Evolutionary conservation across 768 basidiomycete species (phyloP), one percentile per base, ranked within the genome.

Genomic region (Lyophyllum semitale): DNA sequence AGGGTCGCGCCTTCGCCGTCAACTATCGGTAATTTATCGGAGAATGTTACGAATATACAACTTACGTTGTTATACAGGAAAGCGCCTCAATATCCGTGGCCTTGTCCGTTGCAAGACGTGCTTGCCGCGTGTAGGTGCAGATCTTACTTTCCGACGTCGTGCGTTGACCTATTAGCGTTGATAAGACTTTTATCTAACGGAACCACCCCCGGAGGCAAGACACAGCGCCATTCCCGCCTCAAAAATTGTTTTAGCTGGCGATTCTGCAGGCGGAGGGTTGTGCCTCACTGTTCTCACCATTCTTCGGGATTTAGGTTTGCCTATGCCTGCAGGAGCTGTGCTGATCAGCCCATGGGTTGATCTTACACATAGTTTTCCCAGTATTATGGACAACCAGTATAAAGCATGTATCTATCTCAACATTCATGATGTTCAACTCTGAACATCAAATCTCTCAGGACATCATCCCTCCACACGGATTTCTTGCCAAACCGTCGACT

Each of bases 71-170:
- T 63, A 3, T 20, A 44, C 30, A 84, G 89, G 41, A 85, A 90
- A 65, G 88, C 90, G 0, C 91, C 91, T 1, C 91, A 93, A 68
- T 92, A 90, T 63, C 91, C 91, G 13, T 92, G 89, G 79, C 91
- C 90, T 2, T 86, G 84, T 66, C 82, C 87, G 1, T 63, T 93
- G 0, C 89, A 90, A 55, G 91, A 93, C 62, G 83, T 87, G 15
- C 68, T 92, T 23, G 88, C 91, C 3, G 86, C 89, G 1, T 92
- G 87, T 85, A 66, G 46, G 77, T 64, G 27, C 47, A 22, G 11
- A 15, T 17, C 15, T 38, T 30, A 26, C 3, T 33, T 17, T 27
- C 13, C 22, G 27, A 22, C 9, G 22, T 40, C 9, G 9, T 13
- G 37, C 2, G 20, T 12, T 17, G 18, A 46, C 33, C 22, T 42